Base-by-base conservation (phyloP, 352 stramenopile genomes). In the Pythium rhizo-oryzae region DNA sequence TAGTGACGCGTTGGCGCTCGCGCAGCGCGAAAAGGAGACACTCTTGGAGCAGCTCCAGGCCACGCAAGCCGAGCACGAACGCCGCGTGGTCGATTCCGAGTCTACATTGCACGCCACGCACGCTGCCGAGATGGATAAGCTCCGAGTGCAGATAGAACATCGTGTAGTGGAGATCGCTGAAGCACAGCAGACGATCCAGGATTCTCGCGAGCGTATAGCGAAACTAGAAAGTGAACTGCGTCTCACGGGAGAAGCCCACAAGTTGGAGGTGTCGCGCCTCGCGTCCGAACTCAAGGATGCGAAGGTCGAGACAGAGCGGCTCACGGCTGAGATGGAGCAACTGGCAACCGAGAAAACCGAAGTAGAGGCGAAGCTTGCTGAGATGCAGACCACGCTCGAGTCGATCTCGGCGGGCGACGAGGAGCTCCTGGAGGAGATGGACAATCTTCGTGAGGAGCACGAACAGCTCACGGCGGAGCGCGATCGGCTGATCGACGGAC, bases 1-100 rank as follows among this genome's bases (percentile, higher is more conserved):
- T 1, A 72, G 82, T 44, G 74, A 78, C 35, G 70, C 84, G 47
- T 53, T 92, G 54, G 24, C 50, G 30, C 58, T 67, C 0, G 52
- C 90, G 0, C 79, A 75, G 56, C 70, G 80, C 33, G 80, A 92
- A 43, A 90, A 90, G 56, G 78, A 77, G 44, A 55, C 77, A 21
- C 58, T 91, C n/a, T 37, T 86, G 18, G 71, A 82, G 46, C 60
- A 77, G 5, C 71, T 91, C 13, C 69, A 82, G 44, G 71, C 64
- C 9, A 52, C 69, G 15, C 73, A 84, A n/a, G 67, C 69, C 18
- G 79, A 88, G 23, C 74, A 87, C 37, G 61, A 77, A 24, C 78
- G 62, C 24, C 43, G 65, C 1, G 44, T 74, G 8, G 23, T 77
- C 0, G 79, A 85, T 15, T 74, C 74, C 5, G 75, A 87, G 41